Base-by-base conservation (phyloP, 1,139 yeast genomes). In the Suzukiozyma palmioleophila region DNA sequence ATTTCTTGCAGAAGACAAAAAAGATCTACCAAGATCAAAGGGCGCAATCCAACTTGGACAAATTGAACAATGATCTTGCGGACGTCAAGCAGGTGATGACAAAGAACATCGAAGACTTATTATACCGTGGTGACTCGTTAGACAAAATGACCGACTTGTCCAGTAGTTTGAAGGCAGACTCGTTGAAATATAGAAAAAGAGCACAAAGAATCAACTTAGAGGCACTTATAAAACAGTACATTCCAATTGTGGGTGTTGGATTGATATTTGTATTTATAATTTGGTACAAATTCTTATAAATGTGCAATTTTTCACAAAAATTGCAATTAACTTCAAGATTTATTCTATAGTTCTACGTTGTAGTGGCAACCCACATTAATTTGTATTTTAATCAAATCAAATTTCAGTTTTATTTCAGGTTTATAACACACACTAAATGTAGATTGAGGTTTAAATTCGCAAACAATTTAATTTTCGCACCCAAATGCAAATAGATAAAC, bases 31-130 rank as follows among this genome's bases (percentile, higher is more conserved):
- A 86, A 51, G 97, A 92, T 60, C 87, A 90, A 46, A 75, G 96
- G 43, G 96, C 96, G 1, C 94, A 89, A 48, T 79, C 83, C 35
- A 92, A 89, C 54, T 69, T 92, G 54, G 97, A 92, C 62, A 81
- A 79, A 56, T 69, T 92, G 50, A 89, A 90, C 61, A 77, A 79
- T 38, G 98, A 94, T 53, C 71, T 92, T 50, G 89, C 86, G 38
- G 98, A 94, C 53, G 98, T 94, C 37, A 89, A 92, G 51, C 81
- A 86, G 51, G 95, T 92, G 43, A 87, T 92, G 96, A 88, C 96
- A 43, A 90, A 90, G 54, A 92, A 92, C 60, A 92, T 92, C 43
- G 97, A 92, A 59, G 98, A 92, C 60, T 69, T 92, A 52, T 72
- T 92, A 35, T 90, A 92, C 62, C 76, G 99, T 55, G 99, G 99